These are phyloP conservation scores for Dentiscutata heterogama DNA, from an alignment of 371 early-diverging fungal genomes.

Conservation along the genomic window DNA sequence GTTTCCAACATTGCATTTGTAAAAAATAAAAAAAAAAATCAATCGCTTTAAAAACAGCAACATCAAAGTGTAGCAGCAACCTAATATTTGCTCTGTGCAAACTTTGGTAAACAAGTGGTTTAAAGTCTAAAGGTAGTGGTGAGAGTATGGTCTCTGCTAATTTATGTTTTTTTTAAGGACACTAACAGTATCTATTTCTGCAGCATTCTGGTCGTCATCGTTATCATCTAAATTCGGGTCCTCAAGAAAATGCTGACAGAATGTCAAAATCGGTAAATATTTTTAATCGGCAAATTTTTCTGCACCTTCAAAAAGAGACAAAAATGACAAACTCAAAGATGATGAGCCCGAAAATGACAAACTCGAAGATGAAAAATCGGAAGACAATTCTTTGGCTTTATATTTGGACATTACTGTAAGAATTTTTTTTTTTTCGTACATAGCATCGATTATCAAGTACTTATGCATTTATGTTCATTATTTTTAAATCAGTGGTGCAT, in stretches of 20 bases:
- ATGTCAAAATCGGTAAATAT: not conserved
- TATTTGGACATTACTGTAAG: too few relatives aligned
- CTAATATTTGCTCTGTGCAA: not conserved
- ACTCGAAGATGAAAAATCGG: too few relatives aligned
- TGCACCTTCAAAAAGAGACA: not conserved
- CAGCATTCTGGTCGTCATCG: not conserved
- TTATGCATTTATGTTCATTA: too few relatives aligned
- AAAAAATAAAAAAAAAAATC: conserved; percentile 12
- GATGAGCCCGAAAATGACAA: too few relatives aligned
- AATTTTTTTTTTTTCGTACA: too few relatives aligned
- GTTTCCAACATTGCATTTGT: not conserved
- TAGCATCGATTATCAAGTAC: too few relatives aligned
- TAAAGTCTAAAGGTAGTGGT: not conserved
- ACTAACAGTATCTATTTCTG: not conserved
- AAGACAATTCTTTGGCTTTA: too few relatives aligned
- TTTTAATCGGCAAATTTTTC: not conserved
- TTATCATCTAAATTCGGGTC: not conserved
- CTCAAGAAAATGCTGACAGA: not conserved
- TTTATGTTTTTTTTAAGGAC: not conserved
- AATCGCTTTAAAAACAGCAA: not conserved
- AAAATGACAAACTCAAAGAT: too few relatives aligned
- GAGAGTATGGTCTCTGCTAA: not conserved
- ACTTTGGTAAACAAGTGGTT: not conserved
- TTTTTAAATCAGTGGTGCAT: too few relatives aligned
- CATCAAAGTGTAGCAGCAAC: not conserved